A percentile compares a stretch with the other conserved stretches of the same genome.
These are phyloP conservation scores for Candida insectalens DNA, from an alignment of 805 yeast species.

Conservation along the genomic window DNA sequence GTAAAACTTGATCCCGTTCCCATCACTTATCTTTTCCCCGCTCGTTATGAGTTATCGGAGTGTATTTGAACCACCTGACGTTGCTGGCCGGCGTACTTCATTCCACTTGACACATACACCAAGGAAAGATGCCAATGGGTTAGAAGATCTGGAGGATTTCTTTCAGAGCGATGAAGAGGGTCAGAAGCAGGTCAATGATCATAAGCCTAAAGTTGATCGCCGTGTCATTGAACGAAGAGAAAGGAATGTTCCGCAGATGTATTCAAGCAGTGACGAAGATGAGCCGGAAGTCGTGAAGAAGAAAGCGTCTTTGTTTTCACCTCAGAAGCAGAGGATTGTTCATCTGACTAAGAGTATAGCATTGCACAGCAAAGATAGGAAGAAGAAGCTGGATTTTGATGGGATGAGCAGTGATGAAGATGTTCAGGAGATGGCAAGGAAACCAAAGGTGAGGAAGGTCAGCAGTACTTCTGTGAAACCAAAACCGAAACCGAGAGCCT, in stretches of 20 bases:
- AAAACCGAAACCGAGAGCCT: neutral
- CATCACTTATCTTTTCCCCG: slow-evolving; percentile 2
- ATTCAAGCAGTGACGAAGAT: slow-evolving; percentile 1
- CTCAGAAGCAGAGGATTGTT: neutral
- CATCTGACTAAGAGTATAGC: slow-evolving; percentile 21
- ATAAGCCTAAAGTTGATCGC: neutral
- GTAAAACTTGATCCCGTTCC: neutral
- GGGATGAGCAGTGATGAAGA: slow-evolving; percentile 6
- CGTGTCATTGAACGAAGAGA: neutral
- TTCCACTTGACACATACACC: slow-evolving; percentile 27
- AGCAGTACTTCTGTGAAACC: no score
- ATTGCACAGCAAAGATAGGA: slow-evolving; percentile 12
- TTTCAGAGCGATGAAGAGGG: slow-evolving; percentile 42
- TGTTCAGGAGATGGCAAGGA: slow-evolving; percentile 2
- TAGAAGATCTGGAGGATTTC: slow-evolving; percentile 65
- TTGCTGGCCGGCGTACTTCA: slow-evolving; percentile 60
- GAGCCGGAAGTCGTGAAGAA: slow-evolving; percentile 7
- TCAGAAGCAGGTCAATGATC: slow-evolving; percentile 14
- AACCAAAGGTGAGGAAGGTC: slow-evolving; percentile 11
- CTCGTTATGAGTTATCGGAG: slow-evolving; percentile 20
- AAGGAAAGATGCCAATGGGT: slow-evolving; percentile 45
- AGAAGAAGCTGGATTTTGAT: slow-evolving; percentile 8
- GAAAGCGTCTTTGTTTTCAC: no score
- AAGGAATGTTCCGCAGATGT: neutral
- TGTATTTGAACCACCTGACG: slow-evolving; percentile 38